A percentile compares a stretch with the other conserved stretches of the same genome.
Conservation (phyloP, 2,329 filamentous ascomycete genomes). For the Colletotrichum sidae region DNA sequence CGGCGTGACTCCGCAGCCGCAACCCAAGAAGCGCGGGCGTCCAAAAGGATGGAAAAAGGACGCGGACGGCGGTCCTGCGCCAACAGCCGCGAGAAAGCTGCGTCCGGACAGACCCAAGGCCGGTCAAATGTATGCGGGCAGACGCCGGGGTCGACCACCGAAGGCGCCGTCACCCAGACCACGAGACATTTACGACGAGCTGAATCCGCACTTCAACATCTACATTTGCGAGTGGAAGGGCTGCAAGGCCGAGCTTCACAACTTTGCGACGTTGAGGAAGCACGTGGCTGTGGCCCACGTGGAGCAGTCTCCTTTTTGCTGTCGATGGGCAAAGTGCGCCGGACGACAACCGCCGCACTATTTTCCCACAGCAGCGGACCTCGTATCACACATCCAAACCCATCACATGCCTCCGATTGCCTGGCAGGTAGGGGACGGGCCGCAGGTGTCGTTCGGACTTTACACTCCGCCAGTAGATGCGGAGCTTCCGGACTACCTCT, state of each 20-base stretch:
- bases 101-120: constrained; percentile 45
- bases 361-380: constrained; percentile 44
- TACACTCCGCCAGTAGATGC: constrained; percentile 38
- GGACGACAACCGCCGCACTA: constrained; percentile 20
- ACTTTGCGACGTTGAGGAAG: constrained; percentile 67
- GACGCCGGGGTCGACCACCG: constrained; percentile 57
- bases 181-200: constrained; percentile 53
- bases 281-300: constrained; percentile 66
- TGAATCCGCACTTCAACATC: constrained; percentile 58
- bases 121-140: constrained; percentile 41
- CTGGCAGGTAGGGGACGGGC: constrained; percentile 72
- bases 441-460: constrained; percentile 40
- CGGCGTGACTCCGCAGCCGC: not conserved
- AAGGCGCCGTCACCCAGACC: constrained; percentile 52
- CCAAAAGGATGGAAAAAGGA: constrained; percentile 54
- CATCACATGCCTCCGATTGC: constrained; percentile 63
- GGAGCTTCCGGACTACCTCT: constrained; percentile 61
- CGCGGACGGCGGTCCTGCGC: constrained; percentile 26
- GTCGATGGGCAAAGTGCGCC: constrained; percentile 57
- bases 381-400: constrained; percentile 64
- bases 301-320: constrained; percentile 39
- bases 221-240: constrained; percentile 71
- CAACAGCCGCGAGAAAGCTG: constrained; percentile 37
- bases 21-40: constrained; percentile 53
- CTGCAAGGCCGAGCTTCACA: constrained; percentile 72